phyloP scores from a whole-genome alignment of 2,329 filamentous ascomycete species.

The Sordariomycetes sp. region DNA sequence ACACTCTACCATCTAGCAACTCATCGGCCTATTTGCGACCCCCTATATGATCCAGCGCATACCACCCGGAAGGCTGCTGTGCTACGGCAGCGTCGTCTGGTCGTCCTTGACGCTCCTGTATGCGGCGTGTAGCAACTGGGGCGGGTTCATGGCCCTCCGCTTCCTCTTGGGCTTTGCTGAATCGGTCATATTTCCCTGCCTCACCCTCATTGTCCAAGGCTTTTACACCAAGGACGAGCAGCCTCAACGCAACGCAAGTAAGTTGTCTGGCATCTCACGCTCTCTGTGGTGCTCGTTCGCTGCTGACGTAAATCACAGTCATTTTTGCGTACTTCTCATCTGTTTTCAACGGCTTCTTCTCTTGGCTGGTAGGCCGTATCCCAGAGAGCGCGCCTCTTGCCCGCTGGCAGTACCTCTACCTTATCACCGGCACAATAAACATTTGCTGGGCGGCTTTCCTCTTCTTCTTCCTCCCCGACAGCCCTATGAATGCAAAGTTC shows the following conservation, averaged over 20 bases:
- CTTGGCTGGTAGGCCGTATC: slow-evolving; percentile 22
- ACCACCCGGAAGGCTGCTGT: slow-evolving; percentile 8
- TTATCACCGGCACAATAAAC: slow-evolving; percentile 8
- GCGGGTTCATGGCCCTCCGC: slow-evolving; percentile 9
- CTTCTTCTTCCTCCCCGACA: slow-evolving; percentile 7
- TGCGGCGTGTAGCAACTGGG: slow-evolving; percentile 9
- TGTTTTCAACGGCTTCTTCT: slow-evolving; percentile 17
- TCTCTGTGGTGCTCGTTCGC: not conserved
- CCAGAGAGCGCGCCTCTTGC: slow-evolving; percentile 12
- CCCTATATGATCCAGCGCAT: slow-evolving; percentile 9
- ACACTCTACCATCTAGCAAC: not conserved
- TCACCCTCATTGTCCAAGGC: slow-evolving; percentile 38
- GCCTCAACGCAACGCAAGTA: slow-evolving; percentile 1
- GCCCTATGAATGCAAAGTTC: slow-evolving; percentile 6
- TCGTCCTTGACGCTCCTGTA: slow-evolving; percentile 8
- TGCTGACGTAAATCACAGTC: not conserved
- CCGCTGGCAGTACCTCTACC: slow-evolving; percentile 13
- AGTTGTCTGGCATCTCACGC: not conserved
- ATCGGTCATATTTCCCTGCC: slow-evolving; percentile 33
- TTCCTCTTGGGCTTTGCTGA: slow-evolving; percentile 19
- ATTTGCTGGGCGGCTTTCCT: slow-evolving; percentile 8
- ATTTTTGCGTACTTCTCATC: slow-evolving; percentile 1
- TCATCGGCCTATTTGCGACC: not conserved
- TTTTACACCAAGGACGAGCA: slow-evolving; percentile 12
- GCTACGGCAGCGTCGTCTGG: slow-evolving; percentile 7